A percentile compares a stretch with the other conserved stretches of the same genome.
Conservation (phyloP, 345 rosid species). For the Turritis glabra region DNA sequence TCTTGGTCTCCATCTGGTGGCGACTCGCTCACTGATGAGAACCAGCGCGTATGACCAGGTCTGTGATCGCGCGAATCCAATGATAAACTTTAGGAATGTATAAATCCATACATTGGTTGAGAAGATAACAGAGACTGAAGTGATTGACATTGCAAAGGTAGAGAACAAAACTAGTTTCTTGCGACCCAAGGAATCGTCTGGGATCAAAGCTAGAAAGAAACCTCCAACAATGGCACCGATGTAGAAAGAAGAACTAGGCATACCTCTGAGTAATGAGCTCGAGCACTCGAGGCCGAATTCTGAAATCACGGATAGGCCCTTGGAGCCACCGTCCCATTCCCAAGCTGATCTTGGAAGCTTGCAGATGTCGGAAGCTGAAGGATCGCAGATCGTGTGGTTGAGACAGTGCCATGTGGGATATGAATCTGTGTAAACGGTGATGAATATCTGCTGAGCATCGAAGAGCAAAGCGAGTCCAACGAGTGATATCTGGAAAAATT, state of each 20-base stretch:
- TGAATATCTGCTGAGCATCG: slow-evolving; percentile 61
- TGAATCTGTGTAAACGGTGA: slow-evolving; percentile 56
- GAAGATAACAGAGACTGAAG: slow-evolving; percentile 41
- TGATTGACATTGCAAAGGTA: slow-evolving; percentile 47
- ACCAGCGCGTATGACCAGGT: slow-evolving; percentile 48
- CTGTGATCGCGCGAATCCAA: slow-evolving; percentile 51
- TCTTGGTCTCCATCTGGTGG: slow-evolving; percentile 49
- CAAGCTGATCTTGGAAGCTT: slow-evolving; percentile 41
- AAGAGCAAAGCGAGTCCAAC: slow-evolving; percentile 60
- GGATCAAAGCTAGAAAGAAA: slow-evolving; percentile 46
- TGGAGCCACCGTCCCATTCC: slow-evolving; percentile 39
- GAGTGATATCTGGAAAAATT: slow-evolving; percentile 46
- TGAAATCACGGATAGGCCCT: slow-evolving; percentile 43
- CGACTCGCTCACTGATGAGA: slow-evolving; percentile 47
- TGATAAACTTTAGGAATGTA: slow-evolving; percentile 42
- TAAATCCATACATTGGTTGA: slow-evolving; percentile 54
- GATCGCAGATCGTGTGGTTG: slow-evolving; percentile 26
- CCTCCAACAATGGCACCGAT: slow-evolving; percentile 62
- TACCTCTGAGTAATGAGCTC: slow-evolving; percentile 43
- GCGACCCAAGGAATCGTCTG: slow-evolving; percentile 64
- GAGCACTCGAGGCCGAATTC: slow-evolving; percentile 55
- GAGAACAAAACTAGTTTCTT: slow-evolving; percentile 55
- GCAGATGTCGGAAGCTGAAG: slow-evolving; percentile 32
- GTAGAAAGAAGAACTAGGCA: slow-evolving; percentile 65
- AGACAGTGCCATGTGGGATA: slow-evolving; percentile 53